Conservation (phyloP, 208 protist genomes). For the Acanthamoeba royreba region DNA sequence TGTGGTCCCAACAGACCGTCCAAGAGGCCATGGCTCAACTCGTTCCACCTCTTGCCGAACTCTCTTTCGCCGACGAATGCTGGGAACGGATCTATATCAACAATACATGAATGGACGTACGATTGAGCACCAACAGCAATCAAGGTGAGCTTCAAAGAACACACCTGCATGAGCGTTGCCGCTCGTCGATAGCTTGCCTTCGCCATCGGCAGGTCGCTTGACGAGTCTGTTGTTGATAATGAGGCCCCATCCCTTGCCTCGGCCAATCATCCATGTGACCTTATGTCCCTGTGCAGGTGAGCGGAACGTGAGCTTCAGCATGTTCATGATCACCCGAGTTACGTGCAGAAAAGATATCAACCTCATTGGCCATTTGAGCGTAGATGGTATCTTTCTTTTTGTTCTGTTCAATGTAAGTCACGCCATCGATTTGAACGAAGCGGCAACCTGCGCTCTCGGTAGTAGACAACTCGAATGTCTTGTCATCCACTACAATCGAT, state of each 20-base stretch:
- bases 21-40: slow-evolving; percentile 27
- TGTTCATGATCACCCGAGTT: not conserved
- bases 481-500: not conserved
- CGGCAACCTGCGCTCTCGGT: slow-evolving; percentile 23
- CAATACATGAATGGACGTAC: no score
- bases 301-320: no score
- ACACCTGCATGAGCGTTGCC: not conserved
- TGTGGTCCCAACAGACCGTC: slow-evolving; percentile 23
- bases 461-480: not conserved
- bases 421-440: slow-evolving; percentile 16
- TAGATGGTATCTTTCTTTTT: slow-evolving; percentile 50
- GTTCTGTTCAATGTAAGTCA: slow-evolving; percentile 52
- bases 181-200: not conserved
- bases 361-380: slow-evolving; percentile 29
- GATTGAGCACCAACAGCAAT: no score
- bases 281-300: slow-evolving; percentile 1
- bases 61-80: not conserved
- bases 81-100: no score
- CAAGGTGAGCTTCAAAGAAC: no score
- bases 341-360: no score
- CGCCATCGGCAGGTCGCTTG: not conserved
- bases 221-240: slow-evolving; percentile 39
- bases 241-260: slow-evolving; percentile 9
- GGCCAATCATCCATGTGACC: slow-evolving; percentile 37
- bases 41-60: not conserved